phyloP scores from a whole-genome alignment of 805 yeast genomes.

The Diddensiella caesifluorescens region DNA sequence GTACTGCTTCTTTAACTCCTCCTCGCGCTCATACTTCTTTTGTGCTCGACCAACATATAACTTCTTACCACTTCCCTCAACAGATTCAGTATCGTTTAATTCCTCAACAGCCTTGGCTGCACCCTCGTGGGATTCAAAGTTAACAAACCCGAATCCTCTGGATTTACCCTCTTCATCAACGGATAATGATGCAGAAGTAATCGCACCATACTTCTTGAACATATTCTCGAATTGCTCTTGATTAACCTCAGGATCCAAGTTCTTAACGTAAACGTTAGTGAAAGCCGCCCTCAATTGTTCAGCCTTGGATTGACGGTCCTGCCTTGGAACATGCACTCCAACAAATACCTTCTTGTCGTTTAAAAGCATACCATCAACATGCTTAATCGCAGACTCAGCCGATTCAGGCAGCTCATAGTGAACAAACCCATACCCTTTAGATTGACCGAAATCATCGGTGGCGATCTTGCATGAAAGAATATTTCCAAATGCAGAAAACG shows the following conservation, averaged over 20 bases:
- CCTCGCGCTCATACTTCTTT: slow-evolving; percentile 96
- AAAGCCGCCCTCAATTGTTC: slow-evolving; percentile 86
- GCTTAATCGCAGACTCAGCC: slow-evolving; percentile 91
- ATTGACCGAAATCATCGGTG: slow-evolving; percentile 82
- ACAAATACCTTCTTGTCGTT: slow-evolving; percentile 95
- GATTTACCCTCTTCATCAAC: slow-evolving; percentile 82
- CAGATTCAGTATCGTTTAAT: slow-evolving; percentile 79
- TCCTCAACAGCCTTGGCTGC: slow-evolving; percentile 91
- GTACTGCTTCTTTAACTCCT: slow-evolving; percentile 90
- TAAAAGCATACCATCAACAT: slow-evolving; percentile 96
- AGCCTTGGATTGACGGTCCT: slow-evolving; percentile 90
- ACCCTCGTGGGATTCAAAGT: slow-evolving; percentile 79
- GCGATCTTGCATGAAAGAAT: slow-evolving; percentile 97
- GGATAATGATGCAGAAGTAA: slow-evolving; percentile 80
- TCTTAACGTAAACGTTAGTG: slow-evolving; percentile 95
- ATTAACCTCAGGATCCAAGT: slow-evolving; percentile 61
- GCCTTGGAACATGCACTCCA: slow-evolving; percentile 87
- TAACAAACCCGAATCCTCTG: slow-evolving; percentile 93
- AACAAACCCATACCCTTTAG: slow-evolving; percentile 96
- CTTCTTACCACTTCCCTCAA: slow-evolving; percentile 54
- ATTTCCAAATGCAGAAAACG: slow-evolving; percentile 94
- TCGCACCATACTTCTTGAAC: slow-evolving; percentile 67
- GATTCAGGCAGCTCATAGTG: slow-evolving; percentile 92
- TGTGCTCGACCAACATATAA: slow-evolving; percentile 98
- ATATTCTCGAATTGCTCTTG: slow-evolving; percentile 56